phyloP scores from a whole-genome alignment of 2,329 filamentous ascomycete genomes.

The Monilinia vaccinii-corymbosi region DNA sequence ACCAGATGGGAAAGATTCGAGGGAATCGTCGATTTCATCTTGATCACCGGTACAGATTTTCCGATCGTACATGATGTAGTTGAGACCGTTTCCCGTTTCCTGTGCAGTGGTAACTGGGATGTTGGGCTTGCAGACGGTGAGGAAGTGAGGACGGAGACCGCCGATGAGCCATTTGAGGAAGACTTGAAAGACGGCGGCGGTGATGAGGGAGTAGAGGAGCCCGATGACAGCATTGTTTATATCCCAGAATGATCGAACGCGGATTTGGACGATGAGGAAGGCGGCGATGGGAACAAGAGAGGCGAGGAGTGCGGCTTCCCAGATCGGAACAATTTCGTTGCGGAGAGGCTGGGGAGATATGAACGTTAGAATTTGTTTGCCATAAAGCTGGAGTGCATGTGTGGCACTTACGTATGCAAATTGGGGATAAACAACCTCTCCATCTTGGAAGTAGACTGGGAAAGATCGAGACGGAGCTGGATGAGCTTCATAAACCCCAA shows the following conservation, averaged over 20 bases:
- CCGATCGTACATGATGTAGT: conserved; percentile 57
- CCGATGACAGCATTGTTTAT: conserved; percentile 63
- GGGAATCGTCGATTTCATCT: conserved; percentile 55
- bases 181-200: conserved; percentile 63
- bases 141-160: conserved; percentile 62
- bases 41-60: conserved; percentile 61
- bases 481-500: conserved; percentile 56
- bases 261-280: conserved; percentile 58
- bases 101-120: conserved; percentile 34
- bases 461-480: conserved; percentile 63
- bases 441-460: conserved; percentile 55
- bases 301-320: conserved; percentile 57
- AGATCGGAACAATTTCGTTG: conserved; percentile 63
- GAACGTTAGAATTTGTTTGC: not conserved
- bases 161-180: conserved; percentile 70
- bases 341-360: conserved; percentile 38
- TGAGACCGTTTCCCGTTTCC: conserved; percentile 42
- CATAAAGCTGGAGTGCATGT: not conserved
- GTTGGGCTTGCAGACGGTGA: conserved; percentile 58
- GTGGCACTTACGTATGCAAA: conserved; percentile 46
- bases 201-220: conserved; percentile 60
- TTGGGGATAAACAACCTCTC: conserved; percentile 59
- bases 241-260: conserved; percentile 60
- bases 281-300: conserved; percentile 55
- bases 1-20: conserved; percentile 65